A percentile compares a stretch with the other conserved stretches of the same genome.
Evolutionary conservation across 331 rosid genomes (phyloP).

Genomic region (Malus hybrid): DNA sequence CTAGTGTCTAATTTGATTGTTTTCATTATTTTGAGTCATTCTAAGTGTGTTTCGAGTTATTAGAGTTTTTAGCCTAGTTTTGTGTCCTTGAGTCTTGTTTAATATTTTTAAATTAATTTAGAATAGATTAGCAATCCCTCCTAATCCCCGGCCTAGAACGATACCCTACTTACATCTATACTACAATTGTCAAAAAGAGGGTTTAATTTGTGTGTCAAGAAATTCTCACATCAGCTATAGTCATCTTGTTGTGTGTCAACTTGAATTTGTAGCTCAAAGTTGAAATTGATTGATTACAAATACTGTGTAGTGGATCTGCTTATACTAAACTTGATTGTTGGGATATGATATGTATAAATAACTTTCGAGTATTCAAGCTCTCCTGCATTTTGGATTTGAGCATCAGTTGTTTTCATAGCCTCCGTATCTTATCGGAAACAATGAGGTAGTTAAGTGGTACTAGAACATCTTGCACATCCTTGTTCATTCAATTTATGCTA

Average conservation of each 20-base stretch:
- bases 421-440: constrained; percentile 12
- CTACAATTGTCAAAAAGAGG: no score
- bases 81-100: no score
- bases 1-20: no score
- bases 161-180: no score
- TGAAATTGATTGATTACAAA: background rate
- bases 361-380: background rate
- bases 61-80: no score
- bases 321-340: background rate
- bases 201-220: no score
- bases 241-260: background rate
- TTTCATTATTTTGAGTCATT: no score
- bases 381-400: background rate
- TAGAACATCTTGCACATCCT: constrained; percentile 1
- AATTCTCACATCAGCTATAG: background rate
- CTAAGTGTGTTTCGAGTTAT: no score
- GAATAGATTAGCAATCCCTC: no score
- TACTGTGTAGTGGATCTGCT: background rate
- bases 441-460: constrained; percentile 52
- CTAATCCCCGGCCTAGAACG: no score
- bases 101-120: no score
- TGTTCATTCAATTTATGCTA: constrained; percentile 14
- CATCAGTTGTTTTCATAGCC: constrained; percentile 6
- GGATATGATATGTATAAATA: background rate
- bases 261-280: background rate